Base-by-base conservation (phyloP, 1,284 basidiomycete genomes). In the Trametes versicolor region DNA sequence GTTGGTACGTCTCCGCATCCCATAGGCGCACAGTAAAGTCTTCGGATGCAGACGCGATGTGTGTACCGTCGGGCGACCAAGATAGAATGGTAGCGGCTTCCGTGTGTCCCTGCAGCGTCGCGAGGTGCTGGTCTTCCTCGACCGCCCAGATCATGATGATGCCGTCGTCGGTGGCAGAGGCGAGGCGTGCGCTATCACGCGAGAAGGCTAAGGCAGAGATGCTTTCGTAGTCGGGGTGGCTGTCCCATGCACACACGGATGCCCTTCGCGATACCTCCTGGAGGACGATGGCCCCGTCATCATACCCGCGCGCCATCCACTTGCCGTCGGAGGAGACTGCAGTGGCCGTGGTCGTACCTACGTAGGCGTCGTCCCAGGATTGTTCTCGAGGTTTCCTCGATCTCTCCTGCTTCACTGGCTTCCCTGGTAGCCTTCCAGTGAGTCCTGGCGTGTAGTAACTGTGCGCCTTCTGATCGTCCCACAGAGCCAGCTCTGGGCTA, bases 11-110 rank as follows among this genome's bases (percentile, higher is more conserved):
- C 25, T 45, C 58, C 2, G 60, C 48, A 39, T 58, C 39, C 69
- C 69, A 70, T 4, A 70, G 25, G 21, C 60, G 56, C 50, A 70
- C 53, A 15, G 64, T 66, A 13, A 50, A 39, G 65, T 71, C 70
- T 27, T 49, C 43, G 27, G 70, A 70, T 2, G 53, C 71, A 17
- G 71, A 69, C 21, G 62, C 64, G 39, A 71, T 55, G 10, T 54
- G 41, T 32, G 17, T 53, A 12, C 70, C 67, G 56, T 70, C 68
- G 4, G 60, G 60, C 13, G 51, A 67, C 62, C 62, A 69, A 19
- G 65, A 60, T 25, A 63, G 58, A 10, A 37, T 39, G 23, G 45
- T 57, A n/a, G 60, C 57, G 21, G 37, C 25, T 5, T 43, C 23
- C 6, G 41, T 19, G 47, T 58, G 55, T 7, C 34, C 47, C 9